A percentile compares a stretch with the other conserved stretches of the same genome.
Conservation (phyloP, 805 yeast genomes). For the Yarrowia sp. region DNA sequence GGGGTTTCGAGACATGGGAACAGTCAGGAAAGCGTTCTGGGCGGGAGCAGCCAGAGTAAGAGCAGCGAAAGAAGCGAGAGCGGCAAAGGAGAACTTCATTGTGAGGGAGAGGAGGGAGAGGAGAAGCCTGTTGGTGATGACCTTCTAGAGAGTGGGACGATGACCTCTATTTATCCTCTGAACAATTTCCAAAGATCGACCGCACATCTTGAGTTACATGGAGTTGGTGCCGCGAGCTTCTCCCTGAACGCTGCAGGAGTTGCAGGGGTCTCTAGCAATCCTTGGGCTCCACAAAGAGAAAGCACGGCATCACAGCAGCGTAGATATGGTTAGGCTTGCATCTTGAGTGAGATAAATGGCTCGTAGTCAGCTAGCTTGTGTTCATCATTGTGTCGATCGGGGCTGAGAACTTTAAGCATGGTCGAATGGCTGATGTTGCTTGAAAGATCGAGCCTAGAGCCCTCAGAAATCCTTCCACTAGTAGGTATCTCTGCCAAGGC, state of each 20-base stretch:
- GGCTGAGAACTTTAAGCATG: conserved; percentile 22
- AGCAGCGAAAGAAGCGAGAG: conserved; percentile 3
- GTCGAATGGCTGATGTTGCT: neutral
- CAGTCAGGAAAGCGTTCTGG: conserved; percentile 12
- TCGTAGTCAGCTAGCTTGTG: conserved; percentile 7
- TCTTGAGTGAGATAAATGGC: neutral
- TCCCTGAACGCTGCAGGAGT: conserved; percentile 1
- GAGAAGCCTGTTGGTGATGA: conserved; percentile 4
- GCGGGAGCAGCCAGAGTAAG: conserved; percentile 31
- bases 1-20: conserved; percentile 17
- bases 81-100: conserved; percentile 22
- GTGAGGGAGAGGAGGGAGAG: neutral
- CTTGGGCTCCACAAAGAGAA: neutral
- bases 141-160: neutral
- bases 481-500: too few relatives aligned
- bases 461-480: too few relatives aligned
- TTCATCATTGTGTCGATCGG: conserved; percentile 29
- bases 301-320: conserved; percentile 8
- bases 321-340: conserved; percentile 22
- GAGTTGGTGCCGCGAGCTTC: neutral
- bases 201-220: conserved; percentile 12
- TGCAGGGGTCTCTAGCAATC: neutral
- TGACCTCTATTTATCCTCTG: conserved; percentile 15
- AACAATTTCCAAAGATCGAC: conserved; percentile 12
- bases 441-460: too few relatives aligned